These are phyloP conservation scores for Forsythia viridissima DNA, from an alignment of 257 asterid genomes.

Conservation along the genomic window DNA sequence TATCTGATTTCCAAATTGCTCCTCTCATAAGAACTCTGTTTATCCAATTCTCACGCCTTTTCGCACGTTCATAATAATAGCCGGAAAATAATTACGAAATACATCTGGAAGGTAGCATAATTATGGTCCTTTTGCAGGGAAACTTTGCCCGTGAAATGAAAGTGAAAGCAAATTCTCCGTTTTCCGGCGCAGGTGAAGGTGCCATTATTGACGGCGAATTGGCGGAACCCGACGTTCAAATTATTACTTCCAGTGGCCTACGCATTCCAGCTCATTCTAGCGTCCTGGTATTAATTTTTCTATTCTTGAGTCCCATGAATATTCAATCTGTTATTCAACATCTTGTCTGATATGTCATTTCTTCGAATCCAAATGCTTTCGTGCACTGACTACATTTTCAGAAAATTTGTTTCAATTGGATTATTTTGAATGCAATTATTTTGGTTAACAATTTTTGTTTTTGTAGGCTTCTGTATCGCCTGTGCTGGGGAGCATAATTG, in stretches of 20 bases:
- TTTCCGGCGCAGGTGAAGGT: conserved; percentile 22
- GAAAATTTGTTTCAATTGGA: not conserved
- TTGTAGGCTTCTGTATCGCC: conserved; percentile 79
- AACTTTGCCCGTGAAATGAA: not conserved
- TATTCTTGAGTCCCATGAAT: not conserved
- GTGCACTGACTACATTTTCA: not conserved
- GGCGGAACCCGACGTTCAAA: conserved; percentile 53
- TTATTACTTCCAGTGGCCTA: conserved; percentile 60
- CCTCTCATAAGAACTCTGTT: not conserved
- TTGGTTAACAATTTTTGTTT: not conserved
- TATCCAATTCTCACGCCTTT: not conserved
- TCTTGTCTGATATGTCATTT: not conserved
- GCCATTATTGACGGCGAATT: conserved; percentile 27
- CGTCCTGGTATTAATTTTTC: conserved; percentile 52
- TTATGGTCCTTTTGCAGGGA: not conserved
- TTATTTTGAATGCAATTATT: not conserved
- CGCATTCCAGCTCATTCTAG: conserved; percentile 72
- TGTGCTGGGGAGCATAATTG: conserved; percentile 73
- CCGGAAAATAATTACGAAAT: not conserved
- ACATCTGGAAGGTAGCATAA: not conserved
- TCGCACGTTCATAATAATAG: not conserved
- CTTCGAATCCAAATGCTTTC: not conserved
- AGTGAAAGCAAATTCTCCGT: conserved; percentile 14
- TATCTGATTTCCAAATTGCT: not conserved
- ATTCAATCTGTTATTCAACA: not conserved